Percentiles rank a stretch among this genome's conserved stretches.
Evolutionary conservation across 345 rosid species (phyloP).

Genomic region (Durio zibethinus): DNA sequence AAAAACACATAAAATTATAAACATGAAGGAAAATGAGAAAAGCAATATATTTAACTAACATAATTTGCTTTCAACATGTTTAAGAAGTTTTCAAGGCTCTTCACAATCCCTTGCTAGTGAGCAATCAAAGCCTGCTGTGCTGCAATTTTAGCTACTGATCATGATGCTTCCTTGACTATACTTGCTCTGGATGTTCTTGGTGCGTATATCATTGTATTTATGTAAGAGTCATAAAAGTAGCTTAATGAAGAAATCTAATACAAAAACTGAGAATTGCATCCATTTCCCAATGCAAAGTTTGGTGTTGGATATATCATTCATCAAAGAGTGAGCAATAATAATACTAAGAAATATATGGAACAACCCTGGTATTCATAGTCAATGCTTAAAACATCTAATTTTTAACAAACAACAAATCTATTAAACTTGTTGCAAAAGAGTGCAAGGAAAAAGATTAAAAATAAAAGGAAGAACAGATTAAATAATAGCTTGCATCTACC

Average conservation of each 20-base stretch:
- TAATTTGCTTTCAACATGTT: conserved; percentile 68
- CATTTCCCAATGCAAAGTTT: no score
- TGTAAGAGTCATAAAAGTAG: no score
- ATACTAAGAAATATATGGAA: neutral
- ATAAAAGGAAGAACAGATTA: neutral
- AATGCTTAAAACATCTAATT: neutral
- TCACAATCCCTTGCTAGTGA: conserved; percentile 95
- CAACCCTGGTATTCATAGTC: neutral
- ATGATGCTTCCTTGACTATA: conserved; percentile 78
- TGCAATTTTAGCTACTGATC: conserved; percentile 66
- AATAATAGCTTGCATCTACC: neutral
- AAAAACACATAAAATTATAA: neutral
- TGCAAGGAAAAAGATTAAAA: neutral
- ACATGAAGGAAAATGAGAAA: neutral
- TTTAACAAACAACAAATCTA: neutral
- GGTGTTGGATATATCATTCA: no score
- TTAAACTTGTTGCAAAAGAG: neutral
- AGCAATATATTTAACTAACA: conserved; percentile 35
- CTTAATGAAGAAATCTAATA: no score
- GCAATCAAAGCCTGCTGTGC: conserved; percentile 90
- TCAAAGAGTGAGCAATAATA: no score
- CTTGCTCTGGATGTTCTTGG: conserved; percentile 97
- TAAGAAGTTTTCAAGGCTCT: conserved; percentile 82
- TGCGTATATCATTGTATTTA: no score
- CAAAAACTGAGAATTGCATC: no score